phyloP scores from a whole-genome alignment of 140 eudicot species.

The Senecio squalidus region DNA sequence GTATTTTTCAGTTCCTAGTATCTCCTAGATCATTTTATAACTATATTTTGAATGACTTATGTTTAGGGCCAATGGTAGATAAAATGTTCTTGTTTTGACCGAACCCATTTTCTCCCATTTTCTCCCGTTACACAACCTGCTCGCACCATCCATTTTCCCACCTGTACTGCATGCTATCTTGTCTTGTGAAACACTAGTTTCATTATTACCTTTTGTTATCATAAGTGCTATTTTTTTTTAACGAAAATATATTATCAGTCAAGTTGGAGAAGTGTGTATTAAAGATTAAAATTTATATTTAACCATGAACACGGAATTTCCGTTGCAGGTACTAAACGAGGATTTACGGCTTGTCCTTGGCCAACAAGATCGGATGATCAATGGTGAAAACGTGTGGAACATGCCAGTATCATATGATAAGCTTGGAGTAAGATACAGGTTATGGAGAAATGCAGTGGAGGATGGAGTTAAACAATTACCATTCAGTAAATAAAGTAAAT shows the following conservation, averaged over 20 bases:
- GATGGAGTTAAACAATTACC: slow-evolving; percentile 57
- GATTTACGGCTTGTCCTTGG: slow-evolving; percentile 93
- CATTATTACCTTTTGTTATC: neutral
- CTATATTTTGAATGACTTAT: no score
- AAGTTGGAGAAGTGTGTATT: no score
- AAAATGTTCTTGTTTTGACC: neutral
- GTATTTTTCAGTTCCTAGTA: neutral
- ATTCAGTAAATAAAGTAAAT: slow-evolving; percentile 36
- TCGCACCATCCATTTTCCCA: neutral
- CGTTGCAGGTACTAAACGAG: slow-evolving; percentile 74
- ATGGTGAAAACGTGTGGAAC: slow-evolving; percentile 92
- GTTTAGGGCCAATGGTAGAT: neutral
- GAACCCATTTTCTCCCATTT: neutral
- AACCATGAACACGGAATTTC: neutral
- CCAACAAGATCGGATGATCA: slow-evolving; percentile 89
- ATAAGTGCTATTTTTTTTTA: no score
- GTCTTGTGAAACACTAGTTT: neutral
- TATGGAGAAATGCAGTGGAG: slow-evolving; percentile 89
- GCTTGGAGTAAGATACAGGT: slow-evolving; percentile 86
- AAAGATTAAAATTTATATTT: no score
- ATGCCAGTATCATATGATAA: slow-evolving; percentile 89
- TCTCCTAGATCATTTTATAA: neutral
- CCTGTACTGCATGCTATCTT: neutral
- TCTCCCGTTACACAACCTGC: neutral
- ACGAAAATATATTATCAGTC: no score